phyloP scores from a whole-genome alignment of 73 alveolate species.

The Tetrahymena malaccensis region DNA sequence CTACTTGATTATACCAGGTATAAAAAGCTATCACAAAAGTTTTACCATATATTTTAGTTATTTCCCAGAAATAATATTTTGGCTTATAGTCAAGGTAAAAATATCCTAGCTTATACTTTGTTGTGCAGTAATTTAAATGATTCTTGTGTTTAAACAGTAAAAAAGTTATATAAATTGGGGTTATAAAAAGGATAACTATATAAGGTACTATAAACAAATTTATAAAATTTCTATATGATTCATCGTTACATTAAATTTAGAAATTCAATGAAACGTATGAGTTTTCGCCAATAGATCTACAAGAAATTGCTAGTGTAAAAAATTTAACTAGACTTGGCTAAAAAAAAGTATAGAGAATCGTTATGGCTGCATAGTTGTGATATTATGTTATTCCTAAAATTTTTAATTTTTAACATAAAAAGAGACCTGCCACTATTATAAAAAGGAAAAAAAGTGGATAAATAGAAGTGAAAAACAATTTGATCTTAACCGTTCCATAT shows the following conservation, averaged over 20 bases:
- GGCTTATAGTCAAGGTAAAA: background rate
- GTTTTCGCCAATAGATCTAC: background rate
- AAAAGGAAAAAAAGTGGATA: background rate
- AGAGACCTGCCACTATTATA: background rate
- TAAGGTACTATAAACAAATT: background rate
- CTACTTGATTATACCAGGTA: background rate
- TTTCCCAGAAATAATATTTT: background rate
- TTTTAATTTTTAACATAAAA: background rate
- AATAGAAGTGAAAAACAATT: background rate
- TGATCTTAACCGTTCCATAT: background rate
- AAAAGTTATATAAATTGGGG: background rate
- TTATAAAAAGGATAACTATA: background rate
- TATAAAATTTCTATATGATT: background rate
- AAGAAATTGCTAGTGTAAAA: background rate
- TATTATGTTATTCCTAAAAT: background rate
- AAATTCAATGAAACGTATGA: background rate
- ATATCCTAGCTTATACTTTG: background rate
- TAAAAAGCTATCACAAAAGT: background rate
- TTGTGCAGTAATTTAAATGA: background rate
- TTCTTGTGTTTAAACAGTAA: background rate
- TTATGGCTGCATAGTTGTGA: background rate
- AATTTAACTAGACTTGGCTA: background rate
- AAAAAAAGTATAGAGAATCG: background rate
- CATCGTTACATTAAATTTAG: background rate
- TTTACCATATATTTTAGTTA: background rate